Evolutionary conservation across 192 early-diverging fungal genomes (phyloP).

Genomic region (Jimgerdemannia lactiflua): DNA sequence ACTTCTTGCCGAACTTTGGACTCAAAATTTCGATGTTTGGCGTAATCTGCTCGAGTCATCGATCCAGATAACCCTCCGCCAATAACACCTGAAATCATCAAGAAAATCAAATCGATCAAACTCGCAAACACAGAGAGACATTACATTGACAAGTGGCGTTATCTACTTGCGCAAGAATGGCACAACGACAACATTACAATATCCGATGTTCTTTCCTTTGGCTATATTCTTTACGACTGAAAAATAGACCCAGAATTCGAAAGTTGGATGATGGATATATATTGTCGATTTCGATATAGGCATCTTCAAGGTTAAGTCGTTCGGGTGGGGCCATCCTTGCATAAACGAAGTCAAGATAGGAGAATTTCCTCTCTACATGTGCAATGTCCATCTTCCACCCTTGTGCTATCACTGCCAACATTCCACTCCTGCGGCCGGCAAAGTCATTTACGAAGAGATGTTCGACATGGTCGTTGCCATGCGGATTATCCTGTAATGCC

Average conservation of each 20-base stretch:
- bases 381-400: neutral
- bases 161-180: neutral
- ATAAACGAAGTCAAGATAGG: neutral
- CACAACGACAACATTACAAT: neutral
- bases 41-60: neutral
- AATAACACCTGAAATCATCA: neutral
- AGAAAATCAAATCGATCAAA: neutral
- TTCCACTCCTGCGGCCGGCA: neutral
- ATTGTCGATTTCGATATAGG: neutral
- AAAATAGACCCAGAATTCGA: neutral
- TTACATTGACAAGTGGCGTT: neutral
- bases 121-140: neutral
- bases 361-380: neutral
- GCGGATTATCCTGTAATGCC: neutral
- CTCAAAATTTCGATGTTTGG: neutral
- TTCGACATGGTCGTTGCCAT: neutral
- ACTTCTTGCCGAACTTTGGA: neutral
- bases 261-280: neutral
- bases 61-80: neutral
- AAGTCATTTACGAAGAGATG: neutral
- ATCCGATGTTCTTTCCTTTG: neutral
- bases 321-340: neutral
- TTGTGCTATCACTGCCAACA: neutral
- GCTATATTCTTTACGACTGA: neutral
- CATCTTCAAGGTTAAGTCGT: neutral